Evolutionary conservation across 1,284 basidiomycete genomes (phyloP), one percentile per base, ranked within the genome.

Genomic region (Leccinum griseonigrum): DNA sequence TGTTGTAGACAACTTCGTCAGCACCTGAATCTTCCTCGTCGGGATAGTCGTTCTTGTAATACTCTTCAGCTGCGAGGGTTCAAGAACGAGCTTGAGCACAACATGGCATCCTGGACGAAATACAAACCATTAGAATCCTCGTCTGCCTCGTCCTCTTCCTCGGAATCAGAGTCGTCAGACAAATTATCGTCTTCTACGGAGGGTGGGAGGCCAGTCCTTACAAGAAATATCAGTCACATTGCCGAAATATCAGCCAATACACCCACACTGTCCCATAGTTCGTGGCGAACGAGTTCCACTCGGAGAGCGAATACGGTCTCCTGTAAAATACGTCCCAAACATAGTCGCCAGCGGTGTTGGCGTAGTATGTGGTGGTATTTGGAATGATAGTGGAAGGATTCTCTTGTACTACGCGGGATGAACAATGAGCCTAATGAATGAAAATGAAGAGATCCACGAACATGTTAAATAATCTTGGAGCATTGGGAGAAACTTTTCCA

Each of bases 261-360:
- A 76, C 82, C 48, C 74, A 90, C 88, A 91, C 70, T 2, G 82
- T 91, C n/a, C 81, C 90, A 60, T 88, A 75, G 58, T 89, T 89
- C 1, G 77, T 77, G 3, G 77, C 68, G 3, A 75, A 78, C 36
- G 79, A 79, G 59, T 82, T 84, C 78, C 85, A 84, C 70, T 87
- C 83, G n/a, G 79, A 79, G 52, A 83, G 72, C 6, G 83, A 80
- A 16, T 81, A 79, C 1, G 85, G 85, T 18, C 84, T 79, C 64
- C 86, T 86, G 65, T 89, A 91, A 70, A 91, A 92, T 16, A 92
- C 83, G 68, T 92, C 90, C 82, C 86, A 92, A 29, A 92, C 90
- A 67, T 90, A 92, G 65, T 91, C 90, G 46, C 79, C 78, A 8
- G 46, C 14, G 13, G 55, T 58, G n/a, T 13, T 2, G 6, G 32